Evolutionary conservation across 768 basidiomycete genomes (phyloP).

Genomic region (Boletus rufocinnamomeus): DNA sequence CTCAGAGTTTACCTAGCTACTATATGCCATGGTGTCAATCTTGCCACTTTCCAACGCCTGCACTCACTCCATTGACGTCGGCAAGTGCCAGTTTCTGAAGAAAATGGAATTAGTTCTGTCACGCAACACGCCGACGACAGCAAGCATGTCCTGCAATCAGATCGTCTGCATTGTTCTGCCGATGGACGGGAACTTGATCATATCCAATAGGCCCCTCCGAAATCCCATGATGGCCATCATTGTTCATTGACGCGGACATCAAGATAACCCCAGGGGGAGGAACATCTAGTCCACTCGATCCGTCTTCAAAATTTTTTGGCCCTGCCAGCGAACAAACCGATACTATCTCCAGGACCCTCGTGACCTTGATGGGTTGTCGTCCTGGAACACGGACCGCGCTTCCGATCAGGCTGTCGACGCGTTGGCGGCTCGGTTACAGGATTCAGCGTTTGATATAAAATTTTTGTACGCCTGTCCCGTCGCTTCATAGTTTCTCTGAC

Average conservation of each 20-base stretch:
- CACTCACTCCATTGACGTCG: not conserved
- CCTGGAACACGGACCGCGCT: not conserved
- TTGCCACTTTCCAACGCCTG: not conserved
- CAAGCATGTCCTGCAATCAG: not conserved
- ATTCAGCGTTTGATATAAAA: not conserved
- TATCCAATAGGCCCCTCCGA: not conserved
- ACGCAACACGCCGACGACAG: not conserved
- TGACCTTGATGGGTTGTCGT: not conserved
- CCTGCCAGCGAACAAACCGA: not conserved
- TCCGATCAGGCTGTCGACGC: constrained; percentile 1
- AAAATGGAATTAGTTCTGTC: not conserved
- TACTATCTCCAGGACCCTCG: not conserved
- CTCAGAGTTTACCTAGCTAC: not conserved
- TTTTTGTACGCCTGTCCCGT: not conserved
- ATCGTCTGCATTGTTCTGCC: not conserved
- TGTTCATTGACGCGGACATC: not conserved
- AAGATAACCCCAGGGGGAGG: not conserved
- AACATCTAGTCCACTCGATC: not conserved
- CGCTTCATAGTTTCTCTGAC: not conserved
- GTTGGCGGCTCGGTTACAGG: not conserved
- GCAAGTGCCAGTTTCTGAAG: not conserved
- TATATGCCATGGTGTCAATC: not conserved
- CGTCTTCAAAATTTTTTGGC: not conserved
- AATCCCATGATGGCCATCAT: not conserved
- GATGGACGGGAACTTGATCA: not conserved